Base-by-base conservation (phyloP, 139 green algal species). In the Chlamydomonas schloesseri region DNA sequence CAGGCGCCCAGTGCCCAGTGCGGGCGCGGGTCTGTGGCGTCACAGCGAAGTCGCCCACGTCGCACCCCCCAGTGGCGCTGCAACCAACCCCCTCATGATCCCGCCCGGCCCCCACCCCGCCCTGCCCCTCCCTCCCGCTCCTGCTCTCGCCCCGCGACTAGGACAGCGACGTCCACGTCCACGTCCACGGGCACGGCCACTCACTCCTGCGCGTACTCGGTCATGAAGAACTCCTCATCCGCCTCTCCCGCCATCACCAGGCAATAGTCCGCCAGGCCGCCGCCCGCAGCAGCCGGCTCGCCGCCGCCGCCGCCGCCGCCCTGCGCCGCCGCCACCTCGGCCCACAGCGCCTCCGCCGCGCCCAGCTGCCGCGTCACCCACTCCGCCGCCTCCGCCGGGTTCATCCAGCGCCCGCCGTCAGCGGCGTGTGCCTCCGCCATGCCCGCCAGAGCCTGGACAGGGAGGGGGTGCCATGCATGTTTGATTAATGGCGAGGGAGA, bases 201-300 rank as follows among this genome's bases (percentile, higher is more conserved):
- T 90, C 81, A 92, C 88, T 94, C 86, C 62, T 93, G 90, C 34
- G 86, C 65, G 62, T 87, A 91, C 58, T 93, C 88, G 6, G 83
- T 83, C 86, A 92, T 93, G 87, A 94, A 94, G 65, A 93, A 94
- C 36, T 81, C 67, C 80, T 93, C 78, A 50, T 94, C 91, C 18
- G 78, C 86, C 10, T 90, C 86, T 1, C 60, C 47, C 34, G 37
- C 57, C 36, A 90, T 87, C 1, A 91, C 79, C n/a, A 94, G 88
- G n/a, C 81, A 81, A 64, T 92, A 94, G 80, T 94, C 91, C 18
- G 71, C 67, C 67, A 13, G 65, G 34, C 31, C 50, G 36, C 68
- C 78, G 65, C 67, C 81, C n/a, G 28, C 33, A 46, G 69, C 10
- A 28, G 57, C 15, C 53, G 15, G 34, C 37, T n/a, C 71, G 11